These are phyloP conservation scores for Streptanthus diversifolius DNA, from an alignment of 345 rosid genomes.

Conservation along the genomic window DNA sequence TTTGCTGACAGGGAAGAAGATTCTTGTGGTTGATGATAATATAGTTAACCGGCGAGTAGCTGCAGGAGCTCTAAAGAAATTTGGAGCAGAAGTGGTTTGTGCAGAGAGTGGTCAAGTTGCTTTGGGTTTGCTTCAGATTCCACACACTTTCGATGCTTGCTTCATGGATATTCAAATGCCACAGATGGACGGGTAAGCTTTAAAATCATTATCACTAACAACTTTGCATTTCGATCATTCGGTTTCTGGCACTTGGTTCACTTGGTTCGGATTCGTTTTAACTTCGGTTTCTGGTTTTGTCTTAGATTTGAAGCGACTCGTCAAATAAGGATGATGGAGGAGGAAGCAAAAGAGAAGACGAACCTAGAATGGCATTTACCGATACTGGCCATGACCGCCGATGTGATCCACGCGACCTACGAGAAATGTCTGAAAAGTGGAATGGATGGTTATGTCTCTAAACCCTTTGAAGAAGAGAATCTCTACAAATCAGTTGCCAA, in stretches of 20 bases:
- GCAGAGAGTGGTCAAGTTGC: conserved; percentile 87
- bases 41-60: conserved; percentile 87
- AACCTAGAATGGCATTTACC: conserved; percentile 69
- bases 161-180: conserved; percentile 99
- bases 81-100: conserved; percentile 88
- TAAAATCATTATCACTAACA: too few species aligned
- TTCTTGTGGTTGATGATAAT: conserved; percentile 94
- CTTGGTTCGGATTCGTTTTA: neutral
- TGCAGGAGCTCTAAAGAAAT: conserved; percentile 89
- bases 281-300: neutral
- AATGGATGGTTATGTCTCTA: conserved; percentile 96
- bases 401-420: conserved; percentile 86
- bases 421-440: conserved; percentile 84
- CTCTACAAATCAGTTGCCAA: conserved; percentile 81
- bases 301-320: conserved; percentile 90
- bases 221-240: too few species aligned
- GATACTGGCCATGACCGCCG: conserved; percentile 95
- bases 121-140: conserved; percentile 60
- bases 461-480: conserved; percentile 94
- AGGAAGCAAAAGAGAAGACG: conserved; percentile 51
- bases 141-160: conserved; percentile 89
- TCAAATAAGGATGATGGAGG: conserved; percentile 71
- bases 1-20: conserved; percentile 70
- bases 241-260: too few species aligned
- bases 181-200: conserved; percentile 91